A percentile compares a stretch with the other conserved stretches of the same genome.
phyloP scores from a whole-genome alignment of 192 early-diverging fungal genomes.

The Phycomyces nitens region DNA sequence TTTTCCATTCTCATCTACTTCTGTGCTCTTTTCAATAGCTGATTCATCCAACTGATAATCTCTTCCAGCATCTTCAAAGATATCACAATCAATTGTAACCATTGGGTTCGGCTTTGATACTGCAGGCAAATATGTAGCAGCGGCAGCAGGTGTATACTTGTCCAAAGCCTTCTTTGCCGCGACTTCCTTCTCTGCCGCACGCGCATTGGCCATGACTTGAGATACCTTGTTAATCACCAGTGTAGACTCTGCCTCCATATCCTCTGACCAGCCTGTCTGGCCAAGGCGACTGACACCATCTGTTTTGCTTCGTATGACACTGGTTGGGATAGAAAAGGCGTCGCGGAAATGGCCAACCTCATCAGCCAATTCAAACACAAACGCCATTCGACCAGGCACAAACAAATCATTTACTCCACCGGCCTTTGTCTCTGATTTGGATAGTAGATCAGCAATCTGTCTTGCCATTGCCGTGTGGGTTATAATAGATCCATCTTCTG shows the following conservation, averaged over 20 bases:
- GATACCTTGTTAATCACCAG: slow-evolving; percentile 73
- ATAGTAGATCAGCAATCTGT: slow-evolving; percentile 46
- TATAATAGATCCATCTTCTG: slow-evolving; percentile 2
- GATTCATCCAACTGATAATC: slow-evolving; percentile 66
- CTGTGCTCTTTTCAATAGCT: neutral
- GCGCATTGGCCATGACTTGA: slow-evolving; percentile 51
- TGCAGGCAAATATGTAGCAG: slow-evolving; percentile 13
- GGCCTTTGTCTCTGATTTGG: slow-evolving; percentile 37
- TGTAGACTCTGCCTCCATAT: slow-evolving; percentile 49
- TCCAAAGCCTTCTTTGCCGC: slow-evolving; percentile 21
- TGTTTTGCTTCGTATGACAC: slow-evolving; percentile 72
- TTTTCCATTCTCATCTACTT: slow-evolving; percentile 11
- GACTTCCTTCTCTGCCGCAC: slow-evolving; percentile 37
- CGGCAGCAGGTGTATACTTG: slow-evolving; percentile 17
- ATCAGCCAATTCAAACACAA: slow-evolving; percentile 60
- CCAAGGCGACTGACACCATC: slow-evolving; percentile 44
- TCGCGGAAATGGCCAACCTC: slow-evolving; percentile 43
- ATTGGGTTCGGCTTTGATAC: slow-evolving; percentile 24
- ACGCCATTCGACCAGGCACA: slow-evolving; percentile 71
- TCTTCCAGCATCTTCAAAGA: slow-evolving; percentile 82
- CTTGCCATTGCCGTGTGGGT: slow-evolving; percentile 44
- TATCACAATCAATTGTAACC: slow-evolving; percentile 60
- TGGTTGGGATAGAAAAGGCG: slow-evolving; percentile 62
- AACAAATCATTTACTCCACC: slow-evolving; percentile 63
- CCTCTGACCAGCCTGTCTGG: slow-evolving; percentile 34